Percentiles rank a stretch among this genome's conserved stretches.
phyloP scores from a whole-genome alignment of 352 stramenopile species.

The Pythium apleroticum region DNA sequence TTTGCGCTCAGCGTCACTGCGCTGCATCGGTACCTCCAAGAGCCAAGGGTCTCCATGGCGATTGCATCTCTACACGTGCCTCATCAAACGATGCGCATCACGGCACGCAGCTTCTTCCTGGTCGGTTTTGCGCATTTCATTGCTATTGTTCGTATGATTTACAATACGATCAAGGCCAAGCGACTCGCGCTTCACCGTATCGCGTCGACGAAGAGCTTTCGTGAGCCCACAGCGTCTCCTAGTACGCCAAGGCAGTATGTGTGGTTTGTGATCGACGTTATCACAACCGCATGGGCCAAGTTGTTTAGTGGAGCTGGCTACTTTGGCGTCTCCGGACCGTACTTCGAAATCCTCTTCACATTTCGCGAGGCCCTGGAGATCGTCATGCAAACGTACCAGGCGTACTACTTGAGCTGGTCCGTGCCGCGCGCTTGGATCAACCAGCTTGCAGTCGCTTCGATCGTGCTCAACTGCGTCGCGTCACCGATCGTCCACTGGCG shows the following conservation, averaged over 20 bases:
- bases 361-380: neutral
- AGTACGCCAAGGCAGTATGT: neutral
- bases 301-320: conserved; percentile 10
- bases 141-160: conserved; percentile 1
- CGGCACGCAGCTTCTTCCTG: conserved; percentile 9
- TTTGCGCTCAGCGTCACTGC: conserved; percentile 4
- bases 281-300: neutral
- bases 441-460: neutral
- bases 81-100: neutral
- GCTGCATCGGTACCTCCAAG: conserved; percentile 14
- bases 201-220: too few relatives aligned
- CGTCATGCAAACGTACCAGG: conserved; percentile 6
- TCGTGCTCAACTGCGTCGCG: conserved; percentile 7
- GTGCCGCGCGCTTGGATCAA: conserved; percentile 12
- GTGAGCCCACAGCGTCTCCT: neutral
- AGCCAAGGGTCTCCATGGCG: neutral
- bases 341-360: conserved; percentile 19
- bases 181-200: neutral
- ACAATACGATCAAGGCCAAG: neutral
- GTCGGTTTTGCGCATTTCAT: conserved; percentile 11
- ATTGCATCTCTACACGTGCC: conserved; percentile 1
- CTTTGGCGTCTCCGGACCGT: conserved; percentile 10
- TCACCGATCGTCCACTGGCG: conserved; percentile 14
- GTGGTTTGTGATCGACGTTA: neutral
- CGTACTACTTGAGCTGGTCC: neutral